Evolutionary conservation across 2,329 filamentous ascomycete genomes (phyloP), one percentile per base, ranked within the genome.

Genomic region (Dothistroma septosporum): DNA sequence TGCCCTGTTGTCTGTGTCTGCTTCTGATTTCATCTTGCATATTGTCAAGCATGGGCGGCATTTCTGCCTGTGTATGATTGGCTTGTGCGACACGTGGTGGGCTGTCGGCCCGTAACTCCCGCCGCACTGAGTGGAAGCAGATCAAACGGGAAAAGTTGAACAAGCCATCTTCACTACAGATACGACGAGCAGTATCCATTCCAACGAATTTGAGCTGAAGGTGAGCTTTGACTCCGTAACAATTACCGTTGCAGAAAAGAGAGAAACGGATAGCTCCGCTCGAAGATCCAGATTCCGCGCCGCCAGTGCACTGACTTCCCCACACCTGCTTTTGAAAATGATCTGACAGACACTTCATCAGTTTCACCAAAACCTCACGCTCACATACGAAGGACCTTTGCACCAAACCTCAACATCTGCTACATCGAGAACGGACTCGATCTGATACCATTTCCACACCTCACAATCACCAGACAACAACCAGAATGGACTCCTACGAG

Each of bases 401-500:
- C 41, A 57, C 7, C 31, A 47, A 35, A n/a, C 31, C 32, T 52
- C 57, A 55, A 61, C 61, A 55, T 19, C 41, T 46, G 54, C 53
- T 57, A 41, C 33, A 59, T 41, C 37, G n/a, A 48, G 31, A 33
- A 19, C 48, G 5, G 33, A 44, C 41, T 19, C 14, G n/a, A 19
- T 44, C 14, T 44, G 41, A n/a, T n/a, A 44, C 16, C n/a, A 49
- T 21, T 35, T 47, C 31, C 59, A 24, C 50, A 62, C 46, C 44
- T 21, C 24, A 28, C 24, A 28, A 28, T 28, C 24, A 57, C 60
- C 55, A 47, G 46, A 68, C 57, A 50, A 50, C 58, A 46, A 58
- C 33, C 44, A 66, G 32, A 48, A 83, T 83, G 81, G 80, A 83
- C 67, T 79, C 76, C 68, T 77, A 77, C 61, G 68, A 64, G 68